phyloP scores from a whole-genome alignment of 2,329 filamentous ascomycete genomes.

The Aspergillus fumigatiaffinis region DNA sequence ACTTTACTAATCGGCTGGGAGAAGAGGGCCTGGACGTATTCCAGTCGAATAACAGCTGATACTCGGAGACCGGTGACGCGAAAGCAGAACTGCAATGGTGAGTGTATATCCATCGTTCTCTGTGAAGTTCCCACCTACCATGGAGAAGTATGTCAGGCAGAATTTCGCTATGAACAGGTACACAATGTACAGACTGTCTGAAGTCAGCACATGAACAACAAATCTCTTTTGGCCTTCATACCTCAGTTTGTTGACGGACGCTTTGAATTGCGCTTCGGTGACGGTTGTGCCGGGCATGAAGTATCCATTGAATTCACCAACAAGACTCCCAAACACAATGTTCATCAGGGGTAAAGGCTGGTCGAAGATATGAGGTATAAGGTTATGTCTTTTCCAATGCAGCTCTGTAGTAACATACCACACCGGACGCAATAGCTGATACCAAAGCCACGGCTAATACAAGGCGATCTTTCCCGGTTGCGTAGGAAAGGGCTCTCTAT shows the following conservation, averaged over 20 bases:
- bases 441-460: slow-evolving; percentile 1
- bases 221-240: background rate
- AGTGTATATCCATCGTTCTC: background rate
- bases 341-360: slow-evolving; percentile 52
- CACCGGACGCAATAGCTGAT: slow-evolving; percentile 22
- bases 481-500: background rate
- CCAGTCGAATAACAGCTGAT: slow-evolving; percentile 48
- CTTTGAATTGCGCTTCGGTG: slow-evolving; percentile 48
- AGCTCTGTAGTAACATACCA: slow-evolving; percentile 16
- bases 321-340: slow-evolving; percentile 53
- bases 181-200: slow-evolving; percentile 51
- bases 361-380: background rate
- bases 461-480: background rate
- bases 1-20: slow-evolving; percentile 48
- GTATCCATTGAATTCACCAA: slow-evolving; percentile 57
- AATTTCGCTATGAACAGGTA: slow-evolving; percentile 58
- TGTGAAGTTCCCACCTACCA: slow-evolving; percentile 14
- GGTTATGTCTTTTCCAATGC: background rate
- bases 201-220: background rate
- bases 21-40: slow-evolving; percentile 50
- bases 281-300: slow-evolving; percentile 40
- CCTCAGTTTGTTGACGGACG: slow-evolving; percentile 44
- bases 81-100: slow-evolving; percentile 33
- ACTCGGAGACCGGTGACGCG: slow-evolving; percentile 50
- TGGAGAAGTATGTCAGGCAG: slow-evolving; percentile 52